Conservation (phyloP, 164 flowering plant genomes). For the Tinospora cordifolia region DNA sequence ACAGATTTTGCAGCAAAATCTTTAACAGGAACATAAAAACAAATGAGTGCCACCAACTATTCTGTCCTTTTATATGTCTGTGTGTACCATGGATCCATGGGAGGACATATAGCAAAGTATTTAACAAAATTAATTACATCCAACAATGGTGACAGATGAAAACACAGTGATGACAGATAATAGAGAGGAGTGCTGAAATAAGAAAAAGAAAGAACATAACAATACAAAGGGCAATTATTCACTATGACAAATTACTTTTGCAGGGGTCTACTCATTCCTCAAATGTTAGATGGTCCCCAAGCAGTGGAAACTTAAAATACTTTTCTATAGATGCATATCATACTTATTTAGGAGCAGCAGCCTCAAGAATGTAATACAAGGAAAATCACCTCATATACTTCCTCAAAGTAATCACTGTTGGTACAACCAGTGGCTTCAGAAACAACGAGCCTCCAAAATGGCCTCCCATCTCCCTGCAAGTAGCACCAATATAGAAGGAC, state of each 20-base stretch:
- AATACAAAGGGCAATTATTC: background rate
- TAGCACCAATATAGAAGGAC: background rate
- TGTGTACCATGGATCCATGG: too few species aligned
- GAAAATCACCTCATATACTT: slow-evolving; percentile 72
- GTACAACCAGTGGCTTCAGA: slow-evolving; percentile 88
- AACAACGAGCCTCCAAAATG: slow-evolving; percentile 88
- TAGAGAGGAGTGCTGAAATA: background rate
- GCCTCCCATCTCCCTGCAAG: slow-evolving; percentile 84
- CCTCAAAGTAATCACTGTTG: slow-evolving; percentile 70
- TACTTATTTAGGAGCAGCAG: background rate
- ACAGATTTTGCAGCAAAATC: too few species aligned
- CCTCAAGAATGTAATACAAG: background rate
- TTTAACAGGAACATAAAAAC: too few species aligned
- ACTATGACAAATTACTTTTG: background rate
- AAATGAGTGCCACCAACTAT: too few species aligned
- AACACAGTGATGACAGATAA: background rate
- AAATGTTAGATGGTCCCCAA: background rate
- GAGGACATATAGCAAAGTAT: too few species aligned
- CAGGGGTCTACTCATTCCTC: background rate
- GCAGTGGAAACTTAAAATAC: background rate
- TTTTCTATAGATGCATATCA: background rate
- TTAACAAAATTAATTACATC: background rate
- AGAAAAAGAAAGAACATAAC: background rate
- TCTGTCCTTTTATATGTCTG: too few species aligned
- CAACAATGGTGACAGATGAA: background rate